Conservation (phyloP, 176 grass and related monocot species). For the Guadua angustifolia region DNA sequence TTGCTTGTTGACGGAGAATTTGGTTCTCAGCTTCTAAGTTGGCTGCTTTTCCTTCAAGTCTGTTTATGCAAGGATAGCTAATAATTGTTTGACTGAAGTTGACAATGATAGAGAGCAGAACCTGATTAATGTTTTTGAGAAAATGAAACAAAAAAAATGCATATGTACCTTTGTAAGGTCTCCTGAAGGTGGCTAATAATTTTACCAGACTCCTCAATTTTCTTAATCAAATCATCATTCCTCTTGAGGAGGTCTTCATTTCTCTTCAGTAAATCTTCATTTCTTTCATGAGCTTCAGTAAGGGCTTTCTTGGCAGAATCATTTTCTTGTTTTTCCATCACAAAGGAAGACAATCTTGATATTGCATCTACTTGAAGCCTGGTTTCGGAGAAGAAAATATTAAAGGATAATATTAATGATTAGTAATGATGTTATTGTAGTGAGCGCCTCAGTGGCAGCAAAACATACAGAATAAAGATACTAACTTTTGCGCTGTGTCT, state of each 20-base stretch:
- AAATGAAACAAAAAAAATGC: conserved; percentile 19
- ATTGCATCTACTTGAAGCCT: conserved; percentile 73
- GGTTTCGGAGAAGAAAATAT: conserved; percentile 43
- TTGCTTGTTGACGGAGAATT: conserved; percentile 71
- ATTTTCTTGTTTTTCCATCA: conserved; percentile 68
- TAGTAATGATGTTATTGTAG: conserved; percentile 19
- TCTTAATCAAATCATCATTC: conserved; percentile 66
- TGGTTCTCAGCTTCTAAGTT: conserved; percentile 83
- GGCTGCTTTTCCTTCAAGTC: conserved; percentile 70
- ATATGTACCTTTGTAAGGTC: conserved; percentile 62
- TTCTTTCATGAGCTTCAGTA: conserved; percentile 69
- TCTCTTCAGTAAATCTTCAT: conserved; percentile 62
- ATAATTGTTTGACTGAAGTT: conserved; percentile 34
- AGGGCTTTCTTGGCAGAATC: conserved; percentile 61
- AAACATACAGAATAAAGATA: conserved; percentile 33
- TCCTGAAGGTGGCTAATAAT: conserved; percentile 62
- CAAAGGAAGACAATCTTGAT: conserved; percentile 66
- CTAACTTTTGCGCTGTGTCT: conserved; percentile 61
- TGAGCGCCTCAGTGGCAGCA: conserved; percentile 5
- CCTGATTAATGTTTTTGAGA: conserved; percentile 8
- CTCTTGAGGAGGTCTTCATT: conserved; percentile 62
- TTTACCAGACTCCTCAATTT: conserved; percentile 63
- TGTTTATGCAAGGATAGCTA: conserved; percentile 43
- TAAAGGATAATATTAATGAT: conserved; percentile 15
- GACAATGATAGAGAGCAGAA: conserved; percentile 23